Evolutionary conservation across 2,329 filamentous ascomycete genomes (phyloP).

Genomic region (Cercospora nicotianae): DNA sequence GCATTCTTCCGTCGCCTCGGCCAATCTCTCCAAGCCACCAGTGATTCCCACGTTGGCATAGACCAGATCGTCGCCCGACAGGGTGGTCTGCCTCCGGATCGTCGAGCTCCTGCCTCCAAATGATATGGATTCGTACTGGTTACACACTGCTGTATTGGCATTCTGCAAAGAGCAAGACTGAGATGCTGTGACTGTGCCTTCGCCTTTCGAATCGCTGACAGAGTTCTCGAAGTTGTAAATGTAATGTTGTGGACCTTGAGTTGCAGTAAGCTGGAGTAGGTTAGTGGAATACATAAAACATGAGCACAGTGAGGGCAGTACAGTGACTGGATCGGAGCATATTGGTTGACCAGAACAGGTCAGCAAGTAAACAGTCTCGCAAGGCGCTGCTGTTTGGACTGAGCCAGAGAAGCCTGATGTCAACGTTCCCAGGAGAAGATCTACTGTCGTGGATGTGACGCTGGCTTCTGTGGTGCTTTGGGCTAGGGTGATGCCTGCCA

Average conservation of each 20-base stretch:
- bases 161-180: conserved; percentile 12
- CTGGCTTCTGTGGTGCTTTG: conserved; percentile 3
- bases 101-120: conserved; percentile 6
- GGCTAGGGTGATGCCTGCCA: neutral
- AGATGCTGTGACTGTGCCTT: conserved; percentile 8
- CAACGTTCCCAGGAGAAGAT: conserved; percentile 8
- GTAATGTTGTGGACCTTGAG: conserved; percentile 16
- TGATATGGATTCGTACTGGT: conserved; percentile 12
- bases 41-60: conserved; percentile 24
- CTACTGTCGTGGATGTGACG: neutral
- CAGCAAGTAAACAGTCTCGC: conserved; percentile 5
- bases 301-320: neutral
- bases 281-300: neutral
- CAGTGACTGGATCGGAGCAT: neutral
- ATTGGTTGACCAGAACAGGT: conserved; percentile 12
- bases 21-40: conserved; percentile 21
- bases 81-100: conserved; percentile 5
- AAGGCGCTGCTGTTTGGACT: conserved; percentile 13
- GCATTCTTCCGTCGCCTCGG: conserved; percentile 13
- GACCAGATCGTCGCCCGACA: neutral
- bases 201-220: conserved; percentile 6
- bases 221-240: conserved; percentile 11
- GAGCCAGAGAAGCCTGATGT: conserved; percentile 10
- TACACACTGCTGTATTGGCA: conserved; percentile 7
- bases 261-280: conserved; percentile 15